A percentile compares a stretch with the other conserved stretches of the same genome.
Evolutionary conservation across 1,139 yeast species (phyloP).

Genomic region (Tardiomyces digboiensis): DNA sequence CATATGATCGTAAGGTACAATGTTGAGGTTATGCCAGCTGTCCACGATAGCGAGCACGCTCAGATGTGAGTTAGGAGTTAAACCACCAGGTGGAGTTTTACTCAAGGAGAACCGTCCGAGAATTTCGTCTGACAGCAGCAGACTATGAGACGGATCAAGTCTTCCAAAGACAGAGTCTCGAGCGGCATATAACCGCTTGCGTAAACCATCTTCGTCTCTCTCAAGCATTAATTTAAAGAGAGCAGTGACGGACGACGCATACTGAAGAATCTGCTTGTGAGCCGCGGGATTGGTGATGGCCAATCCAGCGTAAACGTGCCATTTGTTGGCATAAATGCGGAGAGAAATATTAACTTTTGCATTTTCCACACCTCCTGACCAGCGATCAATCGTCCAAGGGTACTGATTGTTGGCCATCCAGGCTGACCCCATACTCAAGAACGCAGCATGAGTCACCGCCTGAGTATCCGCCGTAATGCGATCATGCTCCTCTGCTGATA

Average conservation of each 20-base stretch:
- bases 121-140: conserved; percentile 70
- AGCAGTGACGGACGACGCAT: conserved; percentile 76
- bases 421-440: conserved; percentile 93
- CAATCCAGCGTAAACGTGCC: conserved; percentile 98
- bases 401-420: conserved; percentile 80
- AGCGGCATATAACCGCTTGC: conserved; percentile 52
- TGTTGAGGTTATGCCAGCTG: conserved; percentile 79
- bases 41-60: conserved; percentile 87
- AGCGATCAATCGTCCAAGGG: conserved; percentile 85
- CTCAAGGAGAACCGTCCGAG: conserved; percentile 73
- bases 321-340: conserved; percentile 83
- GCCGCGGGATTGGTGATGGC: conserved; percentile 96
- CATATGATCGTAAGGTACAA: conserved; percentile 92
- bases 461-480: conserved; percentile 96
- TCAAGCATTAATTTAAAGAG: conserved; percentile 77
- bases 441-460: conserved; percentile 98
- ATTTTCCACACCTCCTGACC: conserved; percentile 93
- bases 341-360: conserved; percentile 91
- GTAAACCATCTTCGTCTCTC: conserved; percentile 49
- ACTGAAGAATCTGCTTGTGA: conserved; percentile 82
- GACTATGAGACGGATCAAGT: conserved; percentile 39
- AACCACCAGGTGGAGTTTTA: conserved; percentile 62
- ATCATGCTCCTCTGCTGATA: conserved; percentile 83
- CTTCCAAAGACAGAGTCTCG: conserved; percentile 69
- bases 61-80: conserved; percentile 79